Conservation (phyloP, 345 rosid genomes). For the Arabis alpina region DNA sequence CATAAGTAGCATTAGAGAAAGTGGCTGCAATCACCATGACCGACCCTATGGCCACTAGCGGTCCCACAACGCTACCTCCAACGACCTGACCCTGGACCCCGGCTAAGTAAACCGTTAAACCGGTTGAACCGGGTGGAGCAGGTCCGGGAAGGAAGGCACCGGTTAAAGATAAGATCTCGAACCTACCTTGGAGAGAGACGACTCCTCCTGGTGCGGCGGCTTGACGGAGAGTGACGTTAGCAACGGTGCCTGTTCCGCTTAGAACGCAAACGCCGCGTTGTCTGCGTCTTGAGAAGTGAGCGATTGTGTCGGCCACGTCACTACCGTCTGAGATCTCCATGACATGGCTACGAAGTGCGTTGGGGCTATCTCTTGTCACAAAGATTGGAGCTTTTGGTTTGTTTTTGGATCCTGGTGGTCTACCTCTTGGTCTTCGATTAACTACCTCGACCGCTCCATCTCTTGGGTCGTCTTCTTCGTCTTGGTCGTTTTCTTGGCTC, state of each 20-base stretch:
- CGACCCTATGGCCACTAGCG: conserved; percentile 72
- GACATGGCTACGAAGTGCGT: conserved; percentile 81
- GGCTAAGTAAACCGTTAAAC: conserved; percentile 74
- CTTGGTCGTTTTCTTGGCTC: conserved; percentile 57
- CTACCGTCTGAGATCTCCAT: conserved; percentile 77
- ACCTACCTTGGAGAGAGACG: conserved; percentile 77
- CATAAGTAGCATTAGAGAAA: conserved; percentile 83
- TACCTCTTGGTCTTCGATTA: conserved; percentile 73
- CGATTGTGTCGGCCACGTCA: conserved; percentile 76
- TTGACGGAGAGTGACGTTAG: conserved; percentile 83
- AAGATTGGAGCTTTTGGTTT: conserved; percentile 79
- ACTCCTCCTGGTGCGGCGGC: conserved; percentile 77
- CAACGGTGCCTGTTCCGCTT: conserved; percentile 77
- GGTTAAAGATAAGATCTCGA: conserved; percentile 74
- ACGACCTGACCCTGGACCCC: conserved; percentile 84
- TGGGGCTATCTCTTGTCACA: conserved; percentile 84
- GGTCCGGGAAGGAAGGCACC: conserved; percentile 89
- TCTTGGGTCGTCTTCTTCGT: conserved; percentile 62
- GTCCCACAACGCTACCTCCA: conserved; percentile 80
- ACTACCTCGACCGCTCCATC: conserved; percentile 75
- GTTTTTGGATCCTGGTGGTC: conserved; percentile 88
- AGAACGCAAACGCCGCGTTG: conserved; percentile 87
- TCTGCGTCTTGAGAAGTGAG: conserved; percentile 68
- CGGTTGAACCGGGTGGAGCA: conserved; percentile 86
- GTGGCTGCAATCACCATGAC: conserved; percentile 89